These are phyloP conservation scores for Metarhizium anisopliae DNA, from an alignment of 2,329 filamentous ascomycete genomes.

Conservation along the genomic window DNA sequence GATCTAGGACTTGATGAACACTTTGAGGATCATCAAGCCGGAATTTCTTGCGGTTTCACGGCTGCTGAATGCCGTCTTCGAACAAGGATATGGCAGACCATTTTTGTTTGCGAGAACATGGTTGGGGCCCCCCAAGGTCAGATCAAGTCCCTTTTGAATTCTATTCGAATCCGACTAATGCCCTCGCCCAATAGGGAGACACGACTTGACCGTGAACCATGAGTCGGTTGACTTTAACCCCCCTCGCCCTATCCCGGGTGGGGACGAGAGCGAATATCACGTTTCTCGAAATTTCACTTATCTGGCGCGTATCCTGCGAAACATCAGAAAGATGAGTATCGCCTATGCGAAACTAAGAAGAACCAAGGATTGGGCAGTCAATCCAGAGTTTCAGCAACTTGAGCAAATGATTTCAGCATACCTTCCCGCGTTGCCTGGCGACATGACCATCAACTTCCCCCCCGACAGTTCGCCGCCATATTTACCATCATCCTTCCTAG, in stretches of 20 bases:
- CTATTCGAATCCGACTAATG: neutral
- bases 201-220: conserved; percentile 65
- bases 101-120: conserved; percentile 84
- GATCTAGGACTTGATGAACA: conserved; percentile 87
- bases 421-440: conserved; percentile 66
- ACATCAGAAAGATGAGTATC: conserved; percentile 68
- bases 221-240: conserved; percentile 69
- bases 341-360: conserved; percentile 66
- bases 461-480: conserved; percentile 72
- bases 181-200: conserved; percentile 47
- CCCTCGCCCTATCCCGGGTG: conserved; percentile 51
- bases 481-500: conserved; percentile 79
- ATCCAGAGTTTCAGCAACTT: conserved; percentile 72
- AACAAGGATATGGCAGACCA: conserved; percentile 81
- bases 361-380: conserved; percentile 77
- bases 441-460: conserved; percentile 71
- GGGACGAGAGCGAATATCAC: conserved; percentile 67
- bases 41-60: conserved; percentile 58
- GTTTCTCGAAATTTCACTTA: conserved; percentile 80
- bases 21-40: conserved; percentile 65
- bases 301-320: conserved; percentile 67
- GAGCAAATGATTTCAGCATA: conserved; percentile 71
- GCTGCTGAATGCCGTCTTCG: conserved; percentile 73
- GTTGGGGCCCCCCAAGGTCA: conserved; percentile 85
- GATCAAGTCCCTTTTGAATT: neutral